Percentiles rank a stretch among this genome's conserved stretches.
These are phyloP conservation scores for Henckelia pumila DNA, from an alignment of 257 asterid genomes.

Conservation along the genomic window DNA sequence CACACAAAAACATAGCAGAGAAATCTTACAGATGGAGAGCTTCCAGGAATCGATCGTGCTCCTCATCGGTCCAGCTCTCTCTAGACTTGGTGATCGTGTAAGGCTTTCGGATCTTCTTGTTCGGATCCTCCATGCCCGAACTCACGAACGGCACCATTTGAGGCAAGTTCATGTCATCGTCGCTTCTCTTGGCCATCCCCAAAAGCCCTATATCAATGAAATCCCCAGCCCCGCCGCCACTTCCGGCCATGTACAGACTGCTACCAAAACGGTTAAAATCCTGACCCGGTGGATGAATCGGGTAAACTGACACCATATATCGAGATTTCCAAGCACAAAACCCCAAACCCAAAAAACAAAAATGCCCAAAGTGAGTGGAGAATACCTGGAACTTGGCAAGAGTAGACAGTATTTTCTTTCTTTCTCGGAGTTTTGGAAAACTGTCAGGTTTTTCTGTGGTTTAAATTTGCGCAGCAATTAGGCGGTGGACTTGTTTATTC, in stretches of 20 bases:
- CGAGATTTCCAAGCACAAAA: not conserved
- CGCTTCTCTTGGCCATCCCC: not conserved
- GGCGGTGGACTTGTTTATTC: too few relatives aligned
- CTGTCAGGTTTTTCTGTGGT: too few relatives aligned
- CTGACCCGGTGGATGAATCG: slow-evolving; percentile 32
- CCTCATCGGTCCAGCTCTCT: slow-evolving; percentile 60
- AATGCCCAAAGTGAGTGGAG: too few relatives aligned
- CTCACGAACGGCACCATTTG: slow-evolving; percentile 15
- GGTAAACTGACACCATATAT: slow-evolving; percentile 45
- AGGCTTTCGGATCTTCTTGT: slow-evolving; percentile 49
- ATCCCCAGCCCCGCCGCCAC: slow-evolving; percentile 18
- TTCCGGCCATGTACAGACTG: slow-evolving; percentile 8
- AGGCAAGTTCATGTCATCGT: not conserved
- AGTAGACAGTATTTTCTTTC: not conserved
- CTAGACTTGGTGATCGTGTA: slow-evolving; percentile 57
- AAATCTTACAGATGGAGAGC: too few relatives aligned
- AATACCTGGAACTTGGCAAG: not conserved
- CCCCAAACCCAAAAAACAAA: too few relatives aligned
- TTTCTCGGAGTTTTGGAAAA: not conserved
- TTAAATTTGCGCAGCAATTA: not conserved
- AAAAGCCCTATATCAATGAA: slow-evolving; percentile 36
- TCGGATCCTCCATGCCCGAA: slow-evolving; percentile 33
- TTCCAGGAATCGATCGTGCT: slow-evolving; percentile 49
- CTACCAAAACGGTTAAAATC: slow-evolving; percentile 20
- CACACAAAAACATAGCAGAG: too few relatives aligned